Evolutionary conservation across 2,329 filamentous ascomycete species (phyloP).

Genomic region (Paecilomyces dactylethromorphus): DNA sequence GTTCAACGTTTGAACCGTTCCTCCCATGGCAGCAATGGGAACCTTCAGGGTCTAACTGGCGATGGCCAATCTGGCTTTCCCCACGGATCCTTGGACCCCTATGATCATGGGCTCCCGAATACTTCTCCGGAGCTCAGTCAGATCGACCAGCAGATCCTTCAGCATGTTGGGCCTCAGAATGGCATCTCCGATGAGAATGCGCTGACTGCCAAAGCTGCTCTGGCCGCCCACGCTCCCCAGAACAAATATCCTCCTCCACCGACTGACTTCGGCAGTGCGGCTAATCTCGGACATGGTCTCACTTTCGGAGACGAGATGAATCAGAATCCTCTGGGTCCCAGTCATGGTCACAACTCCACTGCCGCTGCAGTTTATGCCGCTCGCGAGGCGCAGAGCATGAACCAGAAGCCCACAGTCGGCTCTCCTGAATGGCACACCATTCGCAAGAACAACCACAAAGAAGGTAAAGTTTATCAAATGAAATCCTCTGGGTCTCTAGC

Average conservation of each 20-base stretch:
- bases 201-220: constrained; percentile 41
- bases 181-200: constrained; percentile 43
- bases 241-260: constrained; percentile 40
- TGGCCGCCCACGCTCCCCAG: constrained; percentile 38
- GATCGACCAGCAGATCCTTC: constrained; percentile 41
- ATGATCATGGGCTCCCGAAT: constrained; percentile 33
- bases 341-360: constrained; percentile 46
- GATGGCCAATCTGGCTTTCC: constrained; percentile 28
- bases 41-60: constrained; percentile 19
- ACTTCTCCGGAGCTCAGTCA: constrained; percentile 30
- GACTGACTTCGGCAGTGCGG: constrained; percentile 29
- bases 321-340: constrained; percentile 26
- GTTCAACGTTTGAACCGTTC: constrained; percentile 34
- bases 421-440: constrained; percentile 98
- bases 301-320: constrained; percentile 35
- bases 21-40: constrained; percentile 34
- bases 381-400: constrained; percentile 45
- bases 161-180: constrained; percentile 48
- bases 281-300: constrained; percentile 27
- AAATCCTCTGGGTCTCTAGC: neutral
- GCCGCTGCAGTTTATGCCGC: constrained; percentile 52
- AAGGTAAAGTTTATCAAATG: constrained; percentile 58
- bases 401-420: constrained; percentile 79
- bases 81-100: constrained; percentile 26
- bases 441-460: constrained; percentile 96